These are phyloP conservation scores for Delphinella strobiligena DNA, from an alignment of 2,329 filamentous ascomycete species.

Conservation along the genomic window DNA sequence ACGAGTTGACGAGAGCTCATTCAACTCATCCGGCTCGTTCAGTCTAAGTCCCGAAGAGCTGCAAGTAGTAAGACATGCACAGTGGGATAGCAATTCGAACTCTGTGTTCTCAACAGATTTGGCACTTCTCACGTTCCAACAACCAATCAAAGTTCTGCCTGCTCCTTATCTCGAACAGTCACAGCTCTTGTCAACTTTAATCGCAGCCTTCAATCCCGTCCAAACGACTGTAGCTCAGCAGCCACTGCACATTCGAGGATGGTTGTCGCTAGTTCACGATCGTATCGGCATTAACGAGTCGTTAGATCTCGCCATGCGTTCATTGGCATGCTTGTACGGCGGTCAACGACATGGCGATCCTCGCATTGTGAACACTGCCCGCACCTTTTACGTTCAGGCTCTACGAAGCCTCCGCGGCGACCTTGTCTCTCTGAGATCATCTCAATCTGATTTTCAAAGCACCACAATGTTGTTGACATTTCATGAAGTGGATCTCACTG, in stretches of 20 bases:
- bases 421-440: slow-evolving; percentile 1
- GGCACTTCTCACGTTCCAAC: background rate
- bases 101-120: slow-evolving; percentile 1
- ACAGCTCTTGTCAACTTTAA: slow-evolving; percentile 3
- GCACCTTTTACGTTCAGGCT: slow-evolving; percentile 3
- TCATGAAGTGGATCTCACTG: slow-evolving; percentile 1
- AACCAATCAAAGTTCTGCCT: slow-evolving; percentile 3
- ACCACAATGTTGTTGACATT: slow-evolving; percentile 7
- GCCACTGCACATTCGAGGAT: slow-evolving; percentile 2
- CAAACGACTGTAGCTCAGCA: background rate
- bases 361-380: background rate
- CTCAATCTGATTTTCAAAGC: slow-evolving; percentile 5
- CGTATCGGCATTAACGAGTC: background rate
- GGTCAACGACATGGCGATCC: slow-evolving; percentile 1
- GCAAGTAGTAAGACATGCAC: too few relatives aligned
- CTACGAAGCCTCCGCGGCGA: slow-evolving; percentile 3
- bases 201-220: slow-evolving; percentile 4
- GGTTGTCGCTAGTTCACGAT: slow-evolving; percentile 4
- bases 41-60: too few relatives aligned
- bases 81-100: background rate
- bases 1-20: background rate
- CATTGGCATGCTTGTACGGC: slow-evolving; percentile 4
- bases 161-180: slow-evolving; percentile 1
- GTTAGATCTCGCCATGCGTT: slow-evolving; percentile 6
- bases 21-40: too few relatives aligned